phyloP scores from a whole-genome alignment of 2,329 filamentous ascomycete genomes.

The Aureobasidium sp. region DNA sequence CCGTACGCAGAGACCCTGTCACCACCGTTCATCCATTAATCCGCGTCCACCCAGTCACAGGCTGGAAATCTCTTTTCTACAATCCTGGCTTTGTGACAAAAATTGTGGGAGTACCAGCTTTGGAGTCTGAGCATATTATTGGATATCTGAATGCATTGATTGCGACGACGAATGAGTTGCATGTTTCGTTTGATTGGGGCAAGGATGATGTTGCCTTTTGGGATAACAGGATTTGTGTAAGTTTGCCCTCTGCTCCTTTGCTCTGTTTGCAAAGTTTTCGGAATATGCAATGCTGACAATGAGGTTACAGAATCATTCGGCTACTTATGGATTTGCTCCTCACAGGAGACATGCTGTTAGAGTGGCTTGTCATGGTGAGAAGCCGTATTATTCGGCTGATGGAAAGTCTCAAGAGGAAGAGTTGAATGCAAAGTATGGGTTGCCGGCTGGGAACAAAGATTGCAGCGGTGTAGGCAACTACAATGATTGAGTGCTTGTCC shows the following conservation, averaged over 20 bases:
- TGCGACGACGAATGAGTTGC: constrained; percentile 55
- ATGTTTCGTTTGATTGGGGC: constrained; percentile 58
- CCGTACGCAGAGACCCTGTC: constrained; percentile 46
- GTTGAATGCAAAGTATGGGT: constrained; percentile 36
- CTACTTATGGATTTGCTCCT: constrained; percentile 49
- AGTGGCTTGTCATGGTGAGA: constrained; percentile 40
- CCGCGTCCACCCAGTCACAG: constrained; percentile 52
- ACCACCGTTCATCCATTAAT: constrained; percentile 48
- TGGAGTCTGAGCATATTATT: background rate
- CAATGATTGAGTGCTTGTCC: constrained; percentile 36
- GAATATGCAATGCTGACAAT: background rate
- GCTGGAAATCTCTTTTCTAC: constrained; percentile 53
- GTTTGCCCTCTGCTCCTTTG: background rate
- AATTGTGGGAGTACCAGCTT: constrained; percentile 46
- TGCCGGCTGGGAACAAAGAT: constrained; percentile 47
- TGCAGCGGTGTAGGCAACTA: constrained; percentile 49
- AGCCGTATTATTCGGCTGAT: constrained; percentile 32
- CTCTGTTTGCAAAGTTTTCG: no score
- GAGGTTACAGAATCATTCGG: constrained; percentile 17
- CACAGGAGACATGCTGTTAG: constrained; percentile 48
- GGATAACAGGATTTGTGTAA: constrained; percentile 39
- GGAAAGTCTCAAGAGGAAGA: constrained; percentile 49
- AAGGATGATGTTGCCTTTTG: constrained; percentile 59
- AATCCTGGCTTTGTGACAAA: constrained; percentile 50
- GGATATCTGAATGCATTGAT: constrained; percentile 36